Evolutionary conservation across 164 flowering plant species (phyloP), one percentile per base, ranked within the genome.

Genomic region (Platanus orientalis): DNA sequence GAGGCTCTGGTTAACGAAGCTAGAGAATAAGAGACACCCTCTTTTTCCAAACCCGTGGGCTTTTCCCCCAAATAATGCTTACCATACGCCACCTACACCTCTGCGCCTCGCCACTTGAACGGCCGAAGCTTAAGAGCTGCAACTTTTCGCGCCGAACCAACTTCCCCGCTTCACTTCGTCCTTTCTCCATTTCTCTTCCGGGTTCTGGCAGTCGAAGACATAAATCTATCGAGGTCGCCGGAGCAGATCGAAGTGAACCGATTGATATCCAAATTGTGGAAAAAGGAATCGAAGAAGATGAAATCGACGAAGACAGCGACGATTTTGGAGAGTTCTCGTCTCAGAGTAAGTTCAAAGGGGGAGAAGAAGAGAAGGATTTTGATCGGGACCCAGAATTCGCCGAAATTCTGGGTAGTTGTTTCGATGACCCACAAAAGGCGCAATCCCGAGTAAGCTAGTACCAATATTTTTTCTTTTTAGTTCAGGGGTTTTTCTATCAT

Each of bases 331-430:
- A 60, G n/a, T 59, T 66, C 63, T 32, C 64, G 17, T 30, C 66
- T 13, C 32, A 52, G n/a, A 69, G 1, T 69, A 63, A 3, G 73
- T 79, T 69, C 49, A 69, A 69, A 58, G 73, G 77, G 26, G 69
- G 76, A 55, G 82, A 67, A 32, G 81, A 77, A 30, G 88, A 78
- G 59, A 82, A 60, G 40, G 81, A 88, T 62, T 86, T 80, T 61
- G 96, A 92, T 72, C 75, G 71, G 71, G 89, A 92, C 72, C 96
- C 98, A 0, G 98, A 92, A 68, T 79, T 89, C 34, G 96, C 86
- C 51, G 92, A 88, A 24, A 89, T 92, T 71, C 69, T 92, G 1
- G 91, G 87, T 19, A 60, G 66, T 65, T 79, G 77, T 68, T 76
- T 92, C 4, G 91, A 86, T 40, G 84, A 92, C 42, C 96, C 96